Evolutionary conservation across 176 grass and related monocot species (phyloP).

Genomic region (Carex parvula): DNA sequence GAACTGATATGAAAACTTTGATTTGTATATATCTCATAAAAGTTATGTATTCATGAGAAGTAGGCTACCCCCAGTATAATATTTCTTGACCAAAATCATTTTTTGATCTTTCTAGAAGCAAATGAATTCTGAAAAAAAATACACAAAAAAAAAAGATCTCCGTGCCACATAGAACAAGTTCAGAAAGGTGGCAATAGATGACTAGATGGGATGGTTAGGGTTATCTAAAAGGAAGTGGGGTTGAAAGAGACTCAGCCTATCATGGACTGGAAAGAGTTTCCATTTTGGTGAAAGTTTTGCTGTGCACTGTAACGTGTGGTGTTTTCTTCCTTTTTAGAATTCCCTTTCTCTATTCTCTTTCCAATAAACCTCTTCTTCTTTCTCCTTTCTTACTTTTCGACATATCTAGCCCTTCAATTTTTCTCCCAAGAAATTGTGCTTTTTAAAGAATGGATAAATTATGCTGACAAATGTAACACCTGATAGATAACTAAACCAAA

Average conservation of each 20-base stretch:
- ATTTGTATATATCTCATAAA: too few relatives aligned
- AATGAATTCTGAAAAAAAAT: background rate
- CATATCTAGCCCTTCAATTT: background rate
- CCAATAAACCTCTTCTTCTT: background rate
- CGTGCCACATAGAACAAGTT: slow-evolving; percentile 1
- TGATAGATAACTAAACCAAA: background rate
- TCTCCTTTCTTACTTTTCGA: slow-evolving; percentile 7
- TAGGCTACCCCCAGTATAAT: background rate
- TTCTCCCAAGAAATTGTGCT: background rate
- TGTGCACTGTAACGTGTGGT: slow-evolving; percentile 38
- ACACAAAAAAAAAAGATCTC: background rate
- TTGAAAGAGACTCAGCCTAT: slow-evolving; percentile 28
- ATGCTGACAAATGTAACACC: too few relatives aligned
- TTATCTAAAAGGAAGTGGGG: slow-evolving; percentile 6
- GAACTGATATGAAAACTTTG: too few relatives aligned
- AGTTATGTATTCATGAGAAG: background rate
- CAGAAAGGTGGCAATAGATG: background rate
- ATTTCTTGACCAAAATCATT: too few relatives aligned
- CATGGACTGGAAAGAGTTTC: slow-evolving; percentile 49
- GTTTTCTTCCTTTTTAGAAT: slow-evolving; percentile 45
- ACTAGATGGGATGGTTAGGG: slow-evolving; percentile 15
- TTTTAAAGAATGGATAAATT: background rate
- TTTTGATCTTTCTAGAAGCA: background rate
- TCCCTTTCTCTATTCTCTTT: background rate
- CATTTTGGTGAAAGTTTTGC: slow-evolving; percentile 60